phyloP scores from a whole-genome alignment of 2,329 filamentous ascomycete species.

The Tolypocladium album region DNA sequence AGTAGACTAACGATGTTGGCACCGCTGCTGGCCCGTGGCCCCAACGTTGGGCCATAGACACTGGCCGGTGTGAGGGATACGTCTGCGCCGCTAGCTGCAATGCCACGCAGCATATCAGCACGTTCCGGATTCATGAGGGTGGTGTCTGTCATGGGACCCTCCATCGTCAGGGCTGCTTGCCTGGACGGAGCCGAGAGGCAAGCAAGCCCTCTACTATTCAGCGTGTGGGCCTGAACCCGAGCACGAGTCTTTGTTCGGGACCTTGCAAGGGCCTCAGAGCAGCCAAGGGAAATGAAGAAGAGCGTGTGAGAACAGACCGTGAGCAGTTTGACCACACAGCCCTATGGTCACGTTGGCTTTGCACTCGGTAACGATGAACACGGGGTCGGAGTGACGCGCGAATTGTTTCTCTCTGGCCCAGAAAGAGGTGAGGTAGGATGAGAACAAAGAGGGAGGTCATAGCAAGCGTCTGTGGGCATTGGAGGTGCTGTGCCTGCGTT shows the following conservation, averaged over 20 bases:
- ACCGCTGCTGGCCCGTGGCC: background rate
- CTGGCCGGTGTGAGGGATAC: background rate
- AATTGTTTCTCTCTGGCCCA: background rate
- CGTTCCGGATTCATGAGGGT: conserved; percentile 16
- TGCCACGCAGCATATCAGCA: conserved; percentile 10
- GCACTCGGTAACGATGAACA: background rate
- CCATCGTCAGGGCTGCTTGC: background rate
- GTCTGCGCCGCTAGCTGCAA: background rate
- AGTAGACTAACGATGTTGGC: background rate
- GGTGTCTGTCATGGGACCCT: background rate
- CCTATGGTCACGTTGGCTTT: no score
- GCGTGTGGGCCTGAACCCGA: background rate
- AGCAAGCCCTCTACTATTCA: background rate
- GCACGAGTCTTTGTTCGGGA: background rate
- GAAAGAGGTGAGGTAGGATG: background rate
- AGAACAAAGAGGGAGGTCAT: background rate
- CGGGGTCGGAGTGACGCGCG: background rate
- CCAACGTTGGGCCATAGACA: background rate
- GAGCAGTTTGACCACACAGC: no score
- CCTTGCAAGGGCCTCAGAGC: no score
- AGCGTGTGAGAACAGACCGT: no score
- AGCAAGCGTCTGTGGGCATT: no score
- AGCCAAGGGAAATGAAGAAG: no score
- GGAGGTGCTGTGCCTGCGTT: background rate
- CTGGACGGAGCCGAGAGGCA: background rate